Evolutionary conservation across 306 rosid genomes (phyloP), one percentile per base, ranked within the genome.

Genomic region (Acacia confusa): DNA sequence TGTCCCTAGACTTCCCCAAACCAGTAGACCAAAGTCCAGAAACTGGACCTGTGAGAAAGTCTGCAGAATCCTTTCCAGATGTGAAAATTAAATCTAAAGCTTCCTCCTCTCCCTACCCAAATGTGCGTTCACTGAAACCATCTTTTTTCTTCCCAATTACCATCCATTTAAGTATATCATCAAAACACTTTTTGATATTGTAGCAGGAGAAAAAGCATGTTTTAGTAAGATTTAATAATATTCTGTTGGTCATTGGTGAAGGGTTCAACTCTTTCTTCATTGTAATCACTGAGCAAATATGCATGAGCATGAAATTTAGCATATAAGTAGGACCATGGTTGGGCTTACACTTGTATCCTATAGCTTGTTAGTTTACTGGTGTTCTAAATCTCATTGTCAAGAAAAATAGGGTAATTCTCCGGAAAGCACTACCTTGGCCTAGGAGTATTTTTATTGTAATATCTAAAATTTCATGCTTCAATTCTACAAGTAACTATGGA

Each of bases 21-120:
- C 81, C 13, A 55, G 92, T 64, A 74, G 84, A 77, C 45, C 92
- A 82, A 67, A 71, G 65, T 17, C 81, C 14, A 16, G 85, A 84
- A 66, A 75, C 68, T 55, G 87, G 81, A 71, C 81, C 22, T 19
- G 75, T 82, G 50, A 71, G 78, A 82, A 87, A 80, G 72, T 71
- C 89, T 40, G 57, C 61, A 20, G 87, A 84, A 36, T 74, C 90
- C 22, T 16, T 47, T 45, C 70, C 88, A 44, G 81, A 66, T 12
- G 61, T 82, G 72, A 91, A 85, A 87, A 82, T 50, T 57, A 73
- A 65, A 71, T 76, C 85, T 11, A 82, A 78, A 77, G 77, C 83
- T 65, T 89, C 88, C 66, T 91, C 87, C 45, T 91, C 94, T 83
- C 97, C 97, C 36, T 87, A 87, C 70, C 92, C 96, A 63, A 92